Conservation (phyloP, 495 filamentous ascomycete species). For the Xylaria castorea region DNA sequence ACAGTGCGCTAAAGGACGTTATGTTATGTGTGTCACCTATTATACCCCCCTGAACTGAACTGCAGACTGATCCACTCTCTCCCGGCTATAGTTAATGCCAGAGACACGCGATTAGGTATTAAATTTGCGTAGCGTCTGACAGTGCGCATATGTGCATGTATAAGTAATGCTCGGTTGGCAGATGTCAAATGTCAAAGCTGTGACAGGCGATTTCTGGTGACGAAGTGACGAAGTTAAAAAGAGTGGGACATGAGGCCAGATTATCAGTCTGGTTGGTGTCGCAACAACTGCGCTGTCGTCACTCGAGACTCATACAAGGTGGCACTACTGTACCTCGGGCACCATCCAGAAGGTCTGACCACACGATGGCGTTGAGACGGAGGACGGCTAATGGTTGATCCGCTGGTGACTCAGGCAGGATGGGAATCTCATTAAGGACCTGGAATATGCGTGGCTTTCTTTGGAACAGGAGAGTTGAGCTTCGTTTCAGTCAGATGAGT, state of each 20-base stretch:
- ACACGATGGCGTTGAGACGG: background rate
- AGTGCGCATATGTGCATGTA: background rate
- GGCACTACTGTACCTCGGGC: background rate
- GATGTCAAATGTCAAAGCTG: slow-evolving; percentile 2
- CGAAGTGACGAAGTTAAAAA: slow-evolving; percentile 13
- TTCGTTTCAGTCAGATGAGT: slow-evolving; percentile 3
- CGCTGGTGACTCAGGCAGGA: background rate
- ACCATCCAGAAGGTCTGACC: slow-evolving; percentile 12
- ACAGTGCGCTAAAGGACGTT: slow-evolving; percentile 9
- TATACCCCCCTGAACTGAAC: background rate
- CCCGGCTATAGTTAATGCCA: slow-evolving; percentile 11
- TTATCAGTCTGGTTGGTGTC: slow-evolving; percentile 15
- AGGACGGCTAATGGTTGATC: background rate
- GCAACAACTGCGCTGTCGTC: slow-evolving; percentile 7
- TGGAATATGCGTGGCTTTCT: background rate
- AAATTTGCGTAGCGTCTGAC: slow-evolving; percentile 16
- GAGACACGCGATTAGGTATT: slow-evolving; percentile 1
- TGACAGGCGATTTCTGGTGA: slow-evolving; percentile 5
- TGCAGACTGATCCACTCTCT: slow-evolving; percentile 11
- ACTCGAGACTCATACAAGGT: slow-evolving; percentile 4
- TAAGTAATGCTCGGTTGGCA: background rate
- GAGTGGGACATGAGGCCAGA: slow-evolving; percentile 19
- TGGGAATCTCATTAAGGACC: background rate
- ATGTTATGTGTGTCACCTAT: slow-evolving; percentile 7
- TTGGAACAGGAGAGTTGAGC: background rate